Conservation (phyloP, 495 filamentous ascomycete species). For the Cudoniella acicularis region DNA sequence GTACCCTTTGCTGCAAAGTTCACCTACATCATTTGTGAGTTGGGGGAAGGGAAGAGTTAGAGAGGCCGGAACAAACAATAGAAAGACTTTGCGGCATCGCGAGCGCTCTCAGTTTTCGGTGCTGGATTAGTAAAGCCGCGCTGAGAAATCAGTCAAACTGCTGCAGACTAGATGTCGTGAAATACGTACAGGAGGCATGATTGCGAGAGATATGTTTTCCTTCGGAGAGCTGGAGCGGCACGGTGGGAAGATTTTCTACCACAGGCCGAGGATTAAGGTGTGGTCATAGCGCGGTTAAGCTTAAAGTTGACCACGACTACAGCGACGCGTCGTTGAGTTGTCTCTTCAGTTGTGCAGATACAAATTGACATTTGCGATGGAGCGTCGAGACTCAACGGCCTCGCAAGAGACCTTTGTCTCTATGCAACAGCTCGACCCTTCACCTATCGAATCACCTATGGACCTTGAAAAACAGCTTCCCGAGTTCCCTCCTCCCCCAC, state of each 20-base stretch:
- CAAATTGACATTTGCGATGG: constrained; percentile 1
- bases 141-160: constrained; percentile 5
- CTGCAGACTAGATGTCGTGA: background rate
- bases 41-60: background rate
- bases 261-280: constrained; percentile 8
- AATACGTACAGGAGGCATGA: constrained; percentile 41
- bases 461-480: constrained; percentile 55
- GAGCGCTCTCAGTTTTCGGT: constrained; percentile 76
- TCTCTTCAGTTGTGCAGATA: background rate
- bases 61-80: constrained; percentile 51
- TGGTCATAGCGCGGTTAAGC: constrained; percentile 4
- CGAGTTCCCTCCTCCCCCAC: constrained; percentile 27
- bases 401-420: constrained; percentile 56
- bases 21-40: constrained; percentile 30
- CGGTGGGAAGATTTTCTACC: too few species aligned
- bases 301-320: background rate
- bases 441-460: constrained; percentile 65
- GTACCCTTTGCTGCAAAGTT: constrained; percentile 67
- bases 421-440: constrained; percentile 75
- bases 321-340: background rate
- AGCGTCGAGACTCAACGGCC: constrained; percentile 25
- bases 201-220: background rate
- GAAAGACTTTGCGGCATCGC: constrained; percentile 84
- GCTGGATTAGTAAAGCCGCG: constrained; percentile 41
- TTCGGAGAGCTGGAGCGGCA: background rate